Conservation (phyloP, 352 stramenopile species). For the Thalassiosira hispida region DNA sequence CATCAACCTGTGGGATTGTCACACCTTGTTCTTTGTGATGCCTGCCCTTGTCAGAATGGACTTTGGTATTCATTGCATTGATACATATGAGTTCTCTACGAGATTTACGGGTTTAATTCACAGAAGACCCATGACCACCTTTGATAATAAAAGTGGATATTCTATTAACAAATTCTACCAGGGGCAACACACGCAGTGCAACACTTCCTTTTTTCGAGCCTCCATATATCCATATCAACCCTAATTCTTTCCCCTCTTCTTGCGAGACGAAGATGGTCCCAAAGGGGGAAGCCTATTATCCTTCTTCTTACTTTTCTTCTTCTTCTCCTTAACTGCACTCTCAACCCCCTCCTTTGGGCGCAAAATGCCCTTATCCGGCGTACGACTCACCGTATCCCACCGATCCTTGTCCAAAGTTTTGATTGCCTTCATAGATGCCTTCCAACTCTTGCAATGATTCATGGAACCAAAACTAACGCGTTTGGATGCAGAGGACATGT, state of each 20-base stretch:
- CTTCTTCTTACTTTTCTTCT: constrained; percentile 23
- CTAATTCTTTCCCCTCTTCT: constrained; percentile 28
- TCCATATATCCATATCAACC: too few relatives aligned
- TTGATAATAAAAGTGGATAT: too few relatives aligned
- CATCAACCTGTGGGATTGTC: too few relatives aligned
- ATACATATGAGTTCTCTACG: too few relatives aligned
- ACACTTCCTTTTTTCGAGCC: too few relatives aligned
- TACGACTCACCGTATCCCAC: constrained; percentile 54
- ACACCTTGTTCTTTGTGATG: too few relatives aligned
- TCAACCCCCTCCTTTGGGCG: not conserved
- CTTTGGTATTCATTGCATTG: too few relatives aligned
- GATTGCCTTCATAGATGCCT: constrained; percentile 77
- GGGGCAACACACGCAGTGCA: too few relatives aligned
- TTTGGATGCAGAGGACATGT: constrained; percentile 28
- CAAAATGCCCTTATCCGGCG: constrained; percentile 80
- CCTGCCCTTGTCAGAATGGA: too few relatives aligned
- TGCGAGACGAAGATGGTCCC: constrained; percentile 1
- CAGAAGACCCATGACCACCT: too few relatives aligned
- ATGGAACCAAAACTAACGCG: constrained; percentile 75
- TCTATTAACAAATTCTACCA: too few relatives aligned
- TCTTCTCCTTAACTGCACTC: constrained; percentile 1
- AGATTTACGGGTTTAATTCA: too few relatives aligned
- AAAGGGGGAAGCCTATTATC: not conserved
- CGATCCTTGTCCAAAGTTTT: constrained; percentile 58
- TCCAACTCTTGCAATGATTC: constrained; percentile 79